Base-by-base conservation (phyloP, 1,139 yeast genomes). In the Saccharomyces pastorianus region DNA sequence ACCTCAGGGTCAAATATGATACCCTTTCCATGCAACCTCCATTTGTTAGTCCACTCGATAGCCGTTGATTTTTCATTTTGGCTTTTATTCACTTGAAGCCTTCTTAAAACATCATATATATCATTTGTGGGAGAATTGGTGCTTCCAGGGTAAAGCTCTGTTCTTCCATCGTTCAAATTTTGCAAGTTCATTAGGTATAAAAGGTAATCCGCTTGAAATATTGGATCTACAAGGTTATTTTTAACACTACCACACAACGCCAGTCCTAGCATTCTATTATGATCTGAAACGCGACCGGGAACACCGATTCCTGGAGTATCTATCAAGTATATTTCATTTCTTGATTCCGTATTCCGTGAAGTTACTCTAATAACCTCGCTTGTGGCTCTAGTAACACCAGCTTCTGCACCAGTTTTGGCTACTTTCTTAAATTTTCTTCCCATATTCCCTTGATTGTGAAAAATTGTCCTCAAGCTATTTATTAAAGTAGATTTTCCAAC, bases 401-500 rank as follows among this genome's bases (percentile, higher is more conserved):
- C 96, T 61, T 82, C 85, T 7, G 88, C 86, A 0, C 97, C 96
- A 0, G 96, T 89, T 53, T 73, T 72, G 0, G 96, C 97, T 1
- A 88, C 98, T 64, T 86, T 86, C 57, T 76, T 76, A 47, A 9
- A 38, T n/a, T 67, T 68, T 52, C 72, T 57, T 25, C 55, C 53
- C 28, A 48, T 14, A 34, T n/a, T 47, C 14, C 38, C 47, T 32
- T 32, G 47, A 6, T 53, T 51, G 44, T 55, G 46, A 14, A 80
- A 59, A 2, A 79, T 79, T 25, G 75, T 75, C 55, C 97, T 72
- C 52, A 93, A 72, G 0, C 85, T 77, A 66, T 93, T 93, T 11
- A 91, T 85, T 55, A 93, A 71, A 0, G 96, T 86, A n/a, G 96
- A 88, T 69, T 93, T 93, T 0, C 99, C 99, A n/a, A 90, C 96